Evolutionary conservation across 768 basidiomycete species (phyloP), one percentile per base, ranked within the genome.

Genomic region (Russula virescens): DNA sequence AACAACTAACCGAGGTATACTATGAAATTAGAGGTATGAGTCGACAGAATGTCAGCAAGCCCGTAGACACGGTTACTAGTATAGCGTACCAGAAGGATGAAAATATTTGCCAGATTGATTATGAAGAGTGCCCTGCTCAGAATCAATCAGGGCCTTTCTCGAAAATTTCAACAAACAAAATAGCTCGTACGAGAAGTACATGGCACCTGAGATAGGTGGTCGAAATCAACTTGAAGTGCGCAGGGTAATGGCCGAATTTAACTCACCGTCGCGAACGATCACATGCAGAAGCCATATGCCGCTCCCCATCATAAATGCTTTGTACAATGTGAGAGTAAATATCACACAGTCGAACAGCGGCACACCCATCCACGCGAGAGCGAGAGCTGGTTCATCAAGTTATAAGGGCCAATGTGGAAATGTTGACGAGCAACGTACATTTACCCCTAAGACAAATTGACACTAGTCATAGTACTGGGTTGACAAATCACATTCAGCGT

Each of bases 311-410:
- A n/a, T n/a, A n/a, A n/a, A n/a, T n/a, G n/a, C n/a, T n/a, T n/a
- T n/a, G n/a, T n/a, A n/a, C n/a, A n/a, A n/a, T n/a, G n/a, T n/a
- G n/a, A n/a, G n/a, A n/a, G n/a, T n/a, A n/a, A n/a, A n/a, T n/a
- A n/a, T n/a, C 13, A 50, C 5, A 16, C 58, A 35, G 40, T 63
- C 62, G 10, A 42, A 60, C 16, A 59, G 31, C 40, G 55, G 46
- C 21, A 63, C 28, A 31, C 62, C 58, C 2, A 26, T 28, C 62
- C 62, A 63, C 18, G 62, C 40, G 5, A 60, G 48, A 19, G 62
- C 58, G 7, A 46, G 31, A 25, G n/a, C 62, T 63, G 23, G 25
- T 26, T 28, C 53, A 18, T 42, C 10, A 2, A 23, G 28, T 63
- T 45, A 63, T 5, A 26, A 23, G 8, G 2, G 2, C 38, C 5